A percentile compares a stretch with the other conserved stretches of the same genome.
phyloP scores from a whole-genome alignment of 129 eudicot species.

The Escallonia rubra region DNA sequence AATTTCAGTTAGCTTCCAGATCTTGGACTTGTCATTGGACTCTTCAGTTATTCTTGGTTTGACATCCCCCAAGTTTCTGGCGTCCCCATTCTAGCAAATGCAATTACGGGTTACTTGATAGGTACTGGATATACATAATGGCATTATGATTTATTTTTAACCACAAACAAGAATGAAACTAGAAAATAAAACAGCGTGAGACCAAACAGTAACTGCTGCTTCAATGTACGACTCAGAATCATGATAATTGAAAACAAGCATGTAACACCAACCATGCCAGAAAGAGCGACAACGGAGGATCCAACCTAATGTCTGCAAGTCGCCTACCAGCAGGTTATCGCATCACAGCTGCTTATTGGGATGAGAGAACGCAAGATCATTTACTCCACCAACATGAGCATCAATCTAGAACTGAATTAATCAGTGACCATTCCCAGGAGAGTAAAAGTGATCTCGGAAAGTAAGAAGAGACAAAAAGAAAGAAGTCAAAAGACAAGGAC shows the following conservation, averaged over 20 bases:
- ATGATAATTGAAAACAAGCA: conserved; percentile 18
- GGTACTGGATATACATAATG: neutral
- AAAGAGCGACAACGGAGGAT: conserved; percentile 51
- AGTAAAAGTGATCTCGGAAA: neutral
- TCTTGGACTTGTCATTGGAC: conserved; percentile 74
- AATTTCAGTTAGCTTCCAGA: conserved; percentile 78
- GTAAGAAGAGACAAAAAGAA: neutral
- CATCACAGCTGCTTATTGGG: conserved; percentile 68
- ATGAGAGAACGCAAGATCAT: conserved; percentile 63
- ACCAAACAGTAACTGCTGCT: neutral
- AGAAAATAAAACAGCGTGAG: neutral
- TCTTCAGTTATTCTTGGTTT: conserved; percentile 87
- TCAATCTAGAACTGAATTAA: conserved; percentile 51
- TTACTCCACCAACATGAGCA: conserved; percentile 93
- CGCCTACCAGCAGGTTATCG: conserved; percentile 60
- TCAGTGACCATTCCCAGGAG: conserved; percentile 6
- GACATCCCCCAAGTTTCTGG: conserved; percentile 58
- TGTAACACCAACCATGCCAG: conserved; percentile 51
- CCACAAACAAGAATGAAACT: neutral
- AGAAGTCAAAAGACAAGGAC: too few species aligned
- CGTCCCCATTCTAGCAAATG: conserved; percentile 66
- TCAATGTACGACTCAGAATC: neutral
- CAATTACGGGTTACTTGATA: conserved; percentile 4
- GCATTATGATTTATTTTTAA: neutral
- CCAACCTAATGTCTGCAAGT: conserved; percentile 56